A percentile compares a stretch with the other conserved stretches of the same genome.
Evolutionary conservation across 306 rosid species (phyloP).

Genomic region (Vigna reflexopilosa): DNA sequence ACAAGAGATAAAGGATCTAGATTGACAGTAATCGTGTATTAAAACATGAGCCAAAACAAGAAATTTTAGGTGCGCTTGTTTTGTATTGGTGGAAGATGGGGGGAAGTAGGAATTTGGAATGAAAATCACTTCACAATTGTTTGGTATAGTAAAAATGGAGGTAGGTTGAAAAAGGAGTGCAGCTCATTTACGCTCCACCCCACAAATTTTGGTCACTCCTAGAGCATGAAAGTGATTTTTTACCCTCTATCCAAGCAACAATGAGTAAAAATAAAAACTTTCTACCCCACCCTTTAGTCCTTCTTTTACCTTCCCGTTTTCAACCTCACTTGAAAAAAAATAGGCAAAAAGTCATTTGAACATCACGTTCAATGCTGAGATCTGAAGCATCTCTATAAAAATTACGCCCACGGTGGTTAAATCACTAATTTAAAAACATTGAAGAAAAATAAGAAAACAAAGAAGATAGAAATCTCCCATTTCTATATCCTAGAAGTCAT

Average conservation of each 20-base stretch:
- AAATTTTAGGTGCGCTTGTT: slow-evolving; percentile 36
- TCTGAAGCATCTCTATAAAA: slow-evolving; percentile 25
- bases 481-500: slow-evolving; percentile 4
- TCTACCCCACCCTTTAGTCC: slow-evolving; percentile 10
- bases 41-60: slow-evolving; percentile 29
- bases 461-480: not conserved
- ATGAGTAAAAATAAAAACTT: slow-evolving; percentile 34
- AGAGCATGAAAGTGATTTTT: slow-evolving; percentile 46
- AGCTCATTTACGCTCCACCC: slow-evolving; percentile 24
- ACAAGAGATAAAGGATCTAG: not conserved
- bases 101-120: slow-evolving; percentile 27
- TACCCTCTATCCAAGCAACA: slow-evolving; percentile 39
- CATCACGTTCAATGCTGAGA: slow-evolving; percentile 20
- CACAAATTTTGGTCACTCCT: slow-evolving; percentile 40
- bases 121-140: slow-evolving; percentile 39
- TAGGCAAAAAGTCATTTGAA: slow-evolving; percentile 33
- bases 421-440: slow-evolving; percentile 16
- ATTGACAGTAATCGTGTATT: not conserved
- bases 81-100: slow-evolving; percentile 30
- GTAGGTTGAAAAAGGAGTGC: slow-evolving; percentile 22
- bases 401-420: not conserved
- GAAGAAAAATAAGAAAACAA: not conserved
- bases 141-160: slow-evolving; percentile 36
- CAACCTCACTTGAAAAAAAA: slow-evolving; percentile 28
- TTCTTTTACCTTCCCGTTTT: slow-evolving; percentile 25